These are phyloP conservation scores for Leptodontidium sp. DNA, from an alignment of 2,329 filamentous ascomycete genomes.

Conservation along the genomic window DNA sequence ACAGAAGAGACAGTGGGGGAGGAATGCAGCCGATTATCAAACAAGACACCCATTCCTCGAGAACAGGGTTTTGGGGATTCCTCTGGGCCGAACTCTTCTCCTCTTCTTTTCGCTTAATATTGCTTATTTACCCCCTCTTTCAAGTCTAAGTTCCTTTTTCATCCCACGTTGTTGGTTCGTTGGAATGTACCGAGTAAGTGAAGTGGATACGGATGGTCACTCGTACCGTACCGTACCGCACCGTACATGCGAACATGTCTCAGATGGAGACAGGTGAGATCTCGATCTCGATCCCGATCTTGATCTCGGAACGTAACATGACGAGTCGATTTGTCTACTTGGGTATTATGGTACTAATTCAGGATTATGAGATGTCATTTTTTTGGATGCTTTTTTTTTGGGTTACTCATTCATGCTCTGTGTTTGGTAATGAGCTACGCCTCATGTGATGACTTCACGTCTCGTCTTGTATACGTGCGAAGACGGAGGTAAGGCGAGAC, in stretches of 20 bases:
- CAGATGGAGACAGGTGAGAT: slow-evolving; percentile 12
- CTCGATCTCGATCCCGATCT: neutral
- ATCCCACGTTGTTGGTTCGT: too few species aligned
- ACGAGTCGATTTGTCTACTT: neutral
- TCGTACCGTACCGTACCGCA: neutral
- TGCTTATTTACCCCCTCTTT: too few species aligned
- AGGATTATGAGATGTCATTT: neutral
- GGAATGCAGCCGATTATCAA: neutral
- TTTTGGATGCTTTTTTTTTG: neutral
- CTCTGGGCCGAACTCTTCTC: neutral
- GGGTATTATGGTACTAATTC: neutral
- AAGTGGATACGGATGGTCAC: neutral
- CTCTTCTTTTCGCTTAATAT: neutral
- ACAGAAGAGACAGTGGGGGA: neutral
- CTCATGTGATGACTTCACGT: neutral
- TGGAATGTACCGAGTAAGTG: too few species aligned
- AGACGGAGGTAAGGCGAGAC: neutral
- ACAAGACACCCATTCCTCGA: neutral
- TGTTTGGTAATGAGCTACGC: neutral
- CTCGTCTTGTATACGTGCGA: neutral
- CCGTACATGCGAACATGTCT: neutral
- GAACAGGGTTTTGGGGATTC: neutral
- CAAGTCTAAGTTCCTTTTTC: too few species aligned
- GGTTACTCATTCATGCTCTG: neutral
- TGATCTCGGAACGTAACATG: neutral